Evolutionary conservation across 2,329 filamentous ascomycete genomes (phyloP), one percentile per base, ranked within the genome.

Genomic region (Mollisiaceae sp.): DNA sequence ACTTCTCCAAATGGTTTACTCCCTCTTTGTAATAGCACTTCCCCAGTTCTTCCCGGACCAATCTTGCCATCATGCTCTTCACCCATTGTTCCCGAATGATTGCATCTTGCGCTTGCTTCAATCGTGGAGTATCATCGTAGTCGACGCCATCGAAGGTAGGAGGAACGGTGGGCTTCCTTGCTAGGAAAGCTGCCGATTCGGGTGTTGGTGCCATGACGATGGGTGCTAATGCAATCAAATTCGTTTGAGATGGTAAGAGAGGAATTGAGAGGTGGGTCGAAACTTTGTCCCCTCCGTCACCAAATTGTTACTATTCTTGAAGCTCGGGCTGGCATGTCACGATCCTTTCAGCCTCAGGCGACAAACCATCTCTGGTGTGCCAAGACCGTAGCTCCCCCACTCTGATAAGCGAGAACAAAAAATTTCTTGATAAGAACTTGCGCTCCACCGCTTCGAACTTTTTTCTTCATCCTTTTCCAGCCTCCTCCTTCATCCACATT

Each of bases 81-180:
- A 95, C 91, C 92, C 92, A 95, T 82, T 95, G 92, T 82, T 95
- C 92, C 69, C 91, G 86, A 74, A 95, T 86, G 64, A 95, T 86
- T 70, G 91, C 86, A 78, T 95, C 92, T 78, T 94, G 91, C 62
- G 92, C 92, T 67, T 89, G 88, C 83, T 94, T 95, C 77, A 95
- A 83, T 72, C 88, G 87, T 77, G 87, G 87, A 78, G 89, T 93
- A 82, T 95, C 91, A 71, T 94, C 89, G 82, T 90, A 95, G 82
- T 94, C 90, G 77, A 95, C 92, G 72, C 92, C 92, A 75, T 93
- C 91, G 79, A 95, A 95, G 66, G 90, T 93, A 41, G 92, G 90
- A 69, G 91, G 84, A 64, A 95, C 92, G 69, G 85, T 88, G 67
- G 92, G 92, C 85, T 95, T 95, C 81, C 91, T 90, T 72, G 90